phyloP scores from a whole-genome alignment of 2,329 filamentous ascomycete species.

The Cladophialophora carrionii region DNA sequence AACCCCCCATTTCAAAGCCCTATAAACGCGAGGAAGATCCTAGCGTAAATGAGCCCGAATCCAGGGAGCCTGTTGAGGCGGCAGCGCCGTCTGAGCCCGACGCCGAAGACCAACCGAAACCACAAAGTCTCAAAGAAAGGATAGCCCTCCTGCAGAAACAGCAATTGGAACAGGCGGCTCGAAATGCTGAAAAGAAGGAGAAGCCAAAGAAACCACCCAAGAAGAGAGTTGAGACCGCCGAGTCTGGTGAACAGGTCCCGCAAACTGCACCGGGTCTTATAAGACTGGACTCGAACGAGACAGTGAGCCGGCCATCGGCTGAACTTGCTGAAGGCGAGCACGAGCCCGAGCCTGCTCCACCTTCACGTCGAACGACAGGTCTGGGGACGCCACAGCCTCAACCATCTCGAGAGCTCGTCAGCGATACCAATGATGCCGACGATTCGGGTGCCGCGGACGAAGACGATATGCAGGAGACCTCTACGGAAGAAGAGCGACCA shows the following conservation, averaged over 20 bases:
- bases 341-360: constrained; percentile 30
- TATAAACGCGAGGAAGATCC: constrained; percentile 90
- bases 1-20: constrained; percentile 71
- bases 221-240: constrained; percentile 61
- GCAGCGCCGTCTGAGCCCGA: constrained; percentile 52
- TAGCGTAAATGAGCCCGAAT: constrained; percentile 47
- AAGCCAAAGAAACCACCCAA: constrained; percentile 77
- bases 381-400: constrained; percentile 44
- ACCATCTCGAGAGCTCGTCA: constrained; percentile 58
- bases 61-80: constrained; percentile 37
- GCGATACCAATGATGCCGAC: constrained; percentile 68
- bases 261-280: constrained; percentile 41
- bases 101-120: constrained; percentile 83
- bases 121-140: constrained; percentile 88
- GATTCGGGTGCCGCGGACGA: constrained; percentile 66
- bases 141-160: constrained; percentile 94
- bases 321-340: constrained; percentile 40
- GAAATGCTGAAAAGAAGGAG: constrained; percentile 86
- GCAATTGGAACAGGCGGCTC: constrained; percentile 83
- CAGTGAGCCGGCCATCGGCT: constrained; percentile 44
- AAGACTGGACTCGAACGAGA: constrained; percentile 42
- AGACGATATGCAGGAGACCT: constrained; percentile 64
- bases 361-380: constrained; percentile 40
- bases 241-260: constrained; percentile 38
- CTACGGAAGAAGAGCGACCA: constrained; percentile 72